A percentile compares a stretch with the other conserved stretches of the same genome.
These are phyloP conservation scores for Amaranthus tricolor DNA, from an alignment of 179 eudicot species.

Conservation along the genomic window DNA sequence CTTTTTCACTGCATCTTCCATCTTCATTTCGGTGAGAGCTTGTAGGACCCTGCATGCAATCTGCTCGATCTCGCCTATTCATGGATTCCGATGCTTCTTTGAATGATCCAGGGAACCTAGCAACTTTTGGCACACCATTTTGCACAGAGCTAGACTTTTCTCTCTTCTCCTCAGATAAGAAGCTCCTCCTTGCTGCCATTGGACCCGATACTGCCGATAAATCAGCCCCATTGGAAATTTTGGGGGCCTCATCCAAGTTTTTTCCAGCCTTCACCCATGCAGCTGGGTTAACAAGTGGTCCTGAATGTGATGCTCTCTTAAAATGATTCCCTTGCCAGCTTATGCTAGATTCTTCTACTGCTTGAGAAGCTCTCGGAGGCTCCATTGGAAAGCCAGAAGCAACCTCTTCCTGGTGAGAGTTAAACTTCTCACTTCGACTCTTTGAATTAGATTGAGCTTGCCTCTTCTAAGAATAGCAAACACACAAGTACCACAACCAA, in stretches of 20 bases:
- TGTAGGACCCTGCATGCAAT: slow-evolving; percentile 31
- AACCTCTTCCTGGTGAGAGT: slow-evolving; percentile 73
- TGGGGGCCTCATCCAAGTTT: slow-evolving; percentile 61
- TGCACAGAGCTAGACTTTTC: slow-evolving; percentile 45
- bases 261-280: slow-evolving; percentile 73
- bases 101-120: slow-evolving; percentile 78
- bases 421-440: slow-evolving; percentile 94
- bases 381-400: slow-evolving; percentile 98
- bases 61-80: slow-evolving; percentile 44
- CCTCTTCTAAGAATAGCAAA: slow-evolving; percentile 52
- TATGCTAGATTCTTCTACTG: slow-evolving; percentile 43
- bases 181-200: slow-evolving; percentile 54
- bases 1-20: slow-evolving; percentile 51
- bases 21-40: slow-evolving; percentile 50
- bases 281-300: slow-evolving; percentile 72
- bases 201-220: slow-evolving; percentile 45
- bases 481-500: neutral
- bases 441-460: slow-evolving; percentile 58
- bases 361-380: slow-evolving; percentile 77
- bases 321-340: slow-evolving; percentile 42
- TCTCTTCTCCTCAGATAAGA: slow-evolving; percentile 54
- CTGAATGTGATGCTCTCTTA: slow-evolving; percentile 91
- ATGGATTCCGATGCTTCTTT: slow-evolving; percentile 63
- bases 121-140: slow-evolving; percentile 52
- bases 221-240: slow-evolving; percentile 55